Base-by-base conservation (phyloP, 371 early-diverging fungal species). In the Rhizomucor pusillus region DNA sequence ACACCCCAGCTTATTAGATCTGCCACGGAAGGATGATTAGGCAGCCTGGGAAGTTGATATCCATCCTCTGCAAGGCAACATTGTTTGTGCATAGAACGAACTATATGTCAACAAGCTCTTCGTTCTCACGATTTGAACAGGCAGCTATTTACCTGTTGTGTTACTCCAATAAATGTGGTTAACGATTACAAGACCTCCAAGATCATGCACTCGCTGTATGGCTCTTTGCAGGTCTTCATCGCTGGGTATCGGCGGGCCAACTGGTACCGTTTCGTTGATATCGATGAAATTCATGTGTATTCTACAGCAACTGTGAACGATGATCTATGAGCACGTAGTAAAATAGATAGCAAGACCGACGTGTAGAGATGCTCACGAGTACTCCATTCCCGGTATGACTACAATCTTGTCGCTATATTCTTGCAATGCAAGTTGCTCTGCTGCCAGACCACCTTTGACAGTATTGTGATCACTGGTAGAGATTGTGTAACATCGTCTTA, bases 101-200 rank as follows among this genome's bases (percentile, higher is more conserved):
- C n/a, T n/a, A n/a, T n/a, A n/a, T n/a, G n/a, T n/a, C n/a, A n/a
- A n/a, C n/a, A n/a, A n/a, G n/a, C n/a, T n/a, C n/a, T n/a, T n/a
- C n/a, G n/a, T n/a, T n/a, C n/a, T n/a, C n/a, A n/a, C 12, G 33
- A 24, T 24, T 25, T 29, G 18, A 24, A 29, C 24, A 18, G 23
- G 1, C 10, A 24, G 6, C 36, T 7, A 44, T 56, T 71, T 71
- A 69, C 75, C 71, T 45, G 87, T 89, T 6, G 81, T 67, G 57
- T 88, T 87, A 52, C 86, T 86, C 90, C 90, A 90, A 0, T 87
- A 87, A 46, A 90, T 90, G 66, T 90, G 90, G 67, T 90, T 90
- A 24, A 89, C 87, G 52, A 88, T 85, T 3, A 87, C 90, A 12
- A 90, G 46, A 0, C 90, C 90, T 29, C 90, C 90, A 35, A 88